Conservation (phyloP, 2,329 filamentous ascomycete genomes). For the Fusarium pseudograminearum region DNA sequence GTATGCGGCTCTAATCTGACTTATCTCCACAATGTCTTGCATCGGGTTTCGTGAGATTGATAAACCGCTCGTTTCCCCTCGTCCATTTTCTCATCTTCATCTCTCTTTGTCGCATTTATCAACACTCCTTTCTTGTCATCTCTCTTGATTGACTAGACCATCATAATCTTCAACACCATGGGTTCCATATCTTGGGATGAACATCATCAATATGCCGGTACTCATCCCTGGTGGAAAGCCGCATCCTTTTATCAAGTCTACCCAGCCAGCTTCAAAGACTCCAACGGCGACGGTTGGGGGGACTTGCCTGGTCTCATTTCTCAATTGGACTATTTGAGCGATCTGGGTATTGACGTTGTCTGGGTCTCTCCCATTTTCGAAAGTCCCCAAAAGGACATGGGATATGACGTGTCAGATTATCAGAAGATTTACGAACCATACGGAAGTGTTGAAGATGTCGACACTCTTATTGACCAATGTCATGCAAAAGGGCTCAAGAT, state of each 20-base stretch:
- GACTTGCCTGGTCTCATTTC: constrained; percentile 74
- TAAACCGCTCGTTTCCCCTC: constrained; percentile 24
- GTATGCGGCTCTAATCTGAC: background rate
- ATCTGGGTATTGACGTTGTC: constrained; percentile 71
- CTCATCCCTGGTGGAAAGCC: constrained; percentile 60
- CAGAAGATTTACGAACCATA: constrained; percentile 74
- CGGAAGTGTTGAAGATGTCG: constrained; percentile 75
- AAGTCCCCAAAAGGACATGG: constrained; percentile 75
- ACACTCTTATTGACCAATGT: constrained; percentile 69
- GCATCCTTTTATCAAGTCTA: constrained; percentile 66
- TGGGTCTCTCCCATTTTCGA: constrained; percentile 68
- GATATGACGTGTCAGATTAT: constrained; percentile 79
- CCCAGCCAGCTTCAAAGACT: constrained; percentile 69
- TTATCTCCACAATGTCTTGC: constrained; percentile 15
- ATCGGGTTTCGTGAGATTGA: background rate
- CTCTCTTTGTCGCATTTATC: background rate
- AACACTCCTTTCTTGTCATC: no score
- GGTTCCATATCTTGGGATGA: constrained; percentile 51
- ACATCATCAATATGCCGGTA: constrained; percentile 50
- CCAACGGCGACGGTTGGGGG: constrained; percentile 71
- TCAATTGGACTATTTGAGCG: constrained; percentile 72
- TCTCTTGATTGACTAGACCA: fast-evolving
- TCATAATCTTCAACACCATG: constrained; percentile 41
- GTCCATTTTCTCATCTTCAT: background rate
- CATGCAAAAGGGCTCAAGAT: constrained; percentile 73